Percentiles rank a stretch among this genome's conserved stretches.
Conservation (phyloP, 78 protist genomes). For the Dictyostelium brefeldianum region DNA sequence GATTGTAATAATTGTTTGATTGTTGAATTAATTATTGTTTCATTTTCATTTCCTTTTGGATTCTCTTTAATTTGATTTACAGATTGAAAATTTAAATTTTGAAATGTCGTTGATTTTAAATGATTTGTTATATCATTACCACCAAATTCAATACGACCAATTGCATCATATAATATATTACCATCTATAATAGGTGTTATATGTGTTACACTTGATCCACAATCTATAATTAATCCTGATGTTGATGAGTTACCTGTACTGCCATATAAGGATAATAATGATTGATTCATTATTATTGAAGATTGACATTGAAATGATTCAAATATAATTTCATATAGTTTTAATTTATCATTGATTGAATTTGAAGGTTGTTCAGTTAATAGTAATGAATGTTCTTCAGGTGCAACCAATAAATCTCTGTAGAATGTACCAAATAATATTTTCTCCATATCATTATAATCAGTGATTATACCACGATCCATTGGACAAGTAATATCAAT, state of each 20-base stretch:
- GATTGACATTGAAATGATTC: neutral
- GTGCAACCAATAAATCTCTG: neutral
- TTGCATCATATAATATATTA: neutral
- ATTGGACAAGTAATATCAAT: neutral
- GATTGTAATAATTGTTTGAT: too few relatives aligned
- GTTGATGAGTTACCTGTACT: neutral
- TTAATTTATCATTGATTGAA: neutral
- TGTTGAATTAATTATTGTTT: too few relatives aligned
- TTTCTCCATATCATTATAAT: neutral
- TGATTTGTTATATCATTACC: neutral
- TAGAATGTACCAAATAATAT: neutral
- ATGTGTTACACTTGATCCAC: neutral
- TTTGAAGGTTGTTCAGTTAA: neutral
- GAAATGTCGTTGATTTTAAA: neutral
- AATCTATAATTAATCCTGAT: neutral
- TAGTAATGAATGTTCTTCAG: neutral
- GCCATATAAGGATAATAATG: neutral
- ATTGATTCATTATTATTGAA: neutral
- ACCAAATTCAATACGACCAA: neutral
- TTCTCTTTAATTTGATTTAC: too few relatives aligned
- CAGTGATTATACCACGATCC: neutral
- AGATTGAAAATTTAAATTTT: too few relatives aligned
- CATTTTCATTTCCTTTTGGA: too few relatives aligned
- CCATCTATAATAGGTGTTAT: neutral
- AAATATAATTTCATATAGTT: neutral